Evolutionary conservation across 164 flowering plant species (phyloP), one percentile per base, ranked within the genome.

Genomic region (Piper longum): DNA sequence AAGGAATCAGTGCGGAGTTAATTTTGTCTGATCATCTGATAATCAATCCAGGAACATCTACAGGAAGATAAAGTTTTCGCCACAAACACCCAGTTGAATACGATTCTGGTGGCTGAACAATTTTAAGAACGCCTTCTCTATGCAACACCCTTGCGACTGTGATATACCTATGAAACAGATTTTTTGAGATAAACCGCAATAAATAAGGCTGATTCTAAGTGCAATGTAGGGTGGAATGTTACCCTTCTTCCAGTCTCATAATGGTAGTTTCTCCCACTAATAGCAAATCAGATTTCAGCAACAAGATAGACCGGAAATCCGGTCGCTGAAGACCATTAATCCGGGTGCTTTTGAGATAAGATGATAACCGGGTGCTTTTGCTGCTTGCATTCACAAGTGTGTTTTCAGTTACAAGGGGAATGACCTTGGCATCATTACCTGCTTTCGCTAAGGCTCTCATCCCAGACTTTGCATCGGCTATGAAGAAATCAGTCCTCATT

Each of bases 161-260:
- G 8, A 83, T 64, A 57, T 80, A 85, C 74, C 86, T 85, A 85
- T 65, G 59, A 72, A 67, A 39, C 5, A 44, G n/a, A 48, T 18
- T 18, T 7, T 62, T 57, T 26, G 41, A 36, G 40, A 26, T 41
- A 57, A 26, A n/a, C 12, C 4, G 41, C 4, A 63, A 18, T 16
- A 14, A 1, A 54, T 51, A 44, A 54, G 42, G 41, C 42, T 12
- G 54, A 12, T 4, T 26, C 40, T 55, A 17, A 19, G 54, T 7
- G 51, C 41, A 63, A 54, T 57, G 41, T 36, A 6, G 36, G 16
- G 14, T 18, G 40, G 5, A 18, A 4, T 57, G 18, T 76, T 77
- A 87, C 93, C 88, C 89, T 79, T 84, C 89, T 62, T 82, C 72
- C 19, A 87, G 75, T 41, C 76, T 79, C 61, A 87, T 64, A 26